Evolutionary conservation across 2,329 filamentous ascomycete species (phyloP), one percentile per base, ranked within the genome.

Genomic region (Ascochyta viciae-villosae): DNA sequence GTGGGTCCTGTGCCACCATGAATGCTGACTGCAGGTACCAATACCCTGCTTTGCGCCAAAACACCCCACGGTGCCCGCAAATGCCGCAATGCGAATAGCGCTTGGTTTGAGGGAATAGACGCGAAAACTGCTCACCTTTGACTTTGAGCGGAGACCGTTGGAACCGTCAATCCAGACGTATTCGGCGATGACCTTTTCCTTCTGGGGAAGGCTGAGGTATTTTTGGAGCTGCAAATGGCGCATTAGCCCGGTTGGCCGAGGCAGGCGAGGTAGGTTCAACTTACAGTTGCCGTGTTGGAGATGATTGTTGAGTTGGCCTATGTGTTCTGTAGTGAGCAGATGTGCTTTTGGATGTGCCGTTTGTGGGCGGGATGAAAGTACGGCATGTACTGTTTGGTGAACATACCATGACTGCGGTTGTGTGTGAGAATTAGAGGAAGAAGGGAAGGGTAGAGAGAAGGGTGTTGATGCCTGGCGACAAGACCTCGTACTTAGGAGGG

Each of bases 81-180:
- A 63, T 63, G 52, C 57, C 52, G 58, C 58, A 52, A 37, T 42
- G 33, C 22, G 24, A n/a, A 43, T 26, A 27, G 42, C 34, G 50
- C 48, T 19, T 38, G 42, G 47, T 56, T 46, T 53, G 27, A 50
- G 44, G 41, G 23, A 33, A 38, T 29, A 50, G 43, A 24, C 16
- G 39, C 27, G 59, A 58, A 64, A 60, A 60, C 64, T 54, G 64
- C 91, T 84, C 84, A 97, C 94, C 86, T 92, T 96, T 76, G 90
- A 94, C 85, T 98, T 99, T 77, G 92, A 96, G 73, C 95, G 92
- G 70, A 91, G 85, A 73, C 89, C 89, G 77, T 93, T 92, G 65
- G 82, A 80, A 65, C 90, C 84, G 75, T 97, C 93, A 77, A 97
- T 89, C 94, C 94, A 97, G 84, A 97, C 88, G 82, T 97, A 97